These are phyloP conservation scores for Oryza punctata DNA, from an alignment of 176 grass and related monocot species.

Conservation along the genomic window DNA sequence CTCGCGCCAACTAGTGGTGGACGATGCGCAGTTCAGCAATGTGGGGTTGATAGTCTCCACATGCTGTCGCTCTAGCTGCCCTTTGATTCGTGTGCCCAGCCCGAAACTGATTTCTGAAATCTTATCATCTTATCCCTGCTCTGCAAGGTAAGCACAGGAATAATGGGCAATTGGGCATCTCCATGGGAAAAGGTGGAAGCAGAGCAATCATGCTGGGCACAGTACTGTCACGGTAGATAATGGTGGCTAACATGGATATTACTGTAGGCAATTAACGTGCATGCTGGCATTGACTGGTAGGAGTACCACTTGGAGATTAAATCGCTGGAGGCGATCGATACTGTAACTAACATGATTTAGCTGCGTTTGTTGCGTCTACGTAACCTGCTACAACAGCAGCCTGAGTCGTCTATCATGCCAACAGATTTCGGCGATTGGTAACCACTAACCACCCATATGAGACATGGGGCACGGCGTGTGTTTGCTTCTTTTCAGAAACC, in stretches of 20 bases:
- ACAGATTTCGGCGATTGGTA: not conserved
- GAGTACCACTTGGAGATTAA: too few species aligned
- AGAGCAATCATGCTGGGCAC: not conserved
- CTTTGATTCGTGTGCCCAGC: slow-evolving; percentile 20
- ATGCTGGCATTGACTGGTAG: not conserved
- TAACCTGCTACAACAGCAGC: not conserved
- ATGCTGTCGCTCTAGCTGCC: slow-evolving; percentile 4
- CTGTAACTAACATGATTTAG: not conserved
- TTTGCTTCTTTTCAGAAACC: not conserved
- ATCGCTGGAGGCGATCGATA: too few species aligned
- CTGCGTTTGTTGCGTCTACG: not conserved
- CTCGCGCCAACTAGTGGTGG: not conserved
- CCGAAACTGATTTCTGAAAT: not conserved
- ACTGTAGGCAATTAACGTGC: not conserved
- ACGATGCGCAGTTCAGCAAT: not conserved
- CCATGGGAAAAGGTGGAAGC: not conserved
- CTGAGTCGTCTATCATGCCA: not conserved
- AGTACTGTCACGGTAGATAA: not conserved
- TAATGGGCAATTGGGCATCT: not conserved
- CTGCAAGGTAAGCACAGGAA: not conserved
- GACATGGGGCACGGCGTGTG: not conserved
- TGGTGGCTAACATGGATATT: not conserved
- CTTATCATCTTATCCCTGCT: slow-evolving; percentile 31
- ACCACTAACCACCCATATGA: not conserved
- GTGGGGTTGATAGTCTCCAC: not conserved